Conservation (phyloP, 2,329 filamentous ascomycete species). For the Arthrinium puccinioides region DNA sequence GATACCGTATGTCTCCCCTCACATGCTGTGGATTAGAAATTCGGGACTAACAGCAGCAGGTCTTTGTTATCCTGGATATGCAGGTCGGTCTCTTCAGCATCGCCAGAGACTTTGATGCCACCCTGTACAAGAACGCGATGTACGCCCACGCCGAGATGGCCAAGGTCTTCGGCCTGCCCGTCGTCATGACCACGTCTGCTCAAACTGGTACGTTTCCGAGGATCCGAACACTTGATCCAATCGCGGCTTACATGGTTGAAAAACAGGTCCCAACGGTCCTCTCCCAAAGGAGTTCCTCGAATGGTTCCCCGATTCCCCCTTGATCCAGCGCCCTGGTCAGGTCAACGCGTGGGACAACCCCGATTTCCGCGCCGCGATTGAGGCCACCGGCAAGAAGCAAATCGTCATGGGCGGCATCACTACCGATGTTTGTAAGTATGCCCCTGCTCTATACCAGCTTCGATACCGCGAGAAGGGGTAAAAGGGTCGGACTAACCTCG, state of each 20-base stretch:
- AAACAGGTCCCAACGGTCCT: constrained; percentile 59
- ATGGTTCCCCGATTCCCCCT: constrained; percentile 58
- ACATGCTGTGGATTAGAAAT: constrained; percentile 15
- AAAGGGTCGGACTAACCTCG: constrained; percentile 12
- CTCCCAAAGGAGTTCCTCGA: constrained; percentile 62
- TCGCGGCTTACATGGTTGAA: neutral
- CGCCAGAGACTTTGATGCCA: constrained; percentile 60
- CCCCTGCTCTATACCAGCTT: neutral
- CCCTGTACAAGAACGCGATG: constrained; percentile 59
- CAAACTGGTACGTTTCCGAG: constrained; percentile 33
- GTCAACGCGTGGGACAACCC: constrained; percentile 73
- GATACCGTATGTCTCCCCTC: constrained; percentile 13
- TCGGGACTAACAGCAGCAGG: constrained; percentile 27
- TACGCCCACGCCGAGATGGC: constrained; percentile 61
- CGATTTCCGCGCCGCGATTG: constrained; percentile 59
- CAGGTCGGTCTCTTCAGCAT: constrained; percentile 51
- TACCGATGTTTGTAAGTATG: constrained; percentile 60
- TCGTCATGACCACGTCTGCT: constrained; percentile 64
- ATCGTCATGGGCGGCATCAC: constrained; percentile 66
- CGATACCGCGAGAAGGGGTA: neutral
- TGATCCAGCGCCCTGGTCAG: constrained; percentile 63
- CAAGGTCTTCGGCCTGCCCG: constrained; percentile 59
- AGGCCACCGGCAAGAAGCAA: constrained; percentile 59
- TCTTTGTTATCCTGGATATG: constrained; percentile 52
- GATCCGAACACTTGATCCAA: neutral